A percentile compares a stretch with the other conserved stretches of the same genome.
phyloP scores from a whole-genome alignment of 2,329 filamentous ascomycete genomes.

The Clonostachys chloroleuca region DNA sequence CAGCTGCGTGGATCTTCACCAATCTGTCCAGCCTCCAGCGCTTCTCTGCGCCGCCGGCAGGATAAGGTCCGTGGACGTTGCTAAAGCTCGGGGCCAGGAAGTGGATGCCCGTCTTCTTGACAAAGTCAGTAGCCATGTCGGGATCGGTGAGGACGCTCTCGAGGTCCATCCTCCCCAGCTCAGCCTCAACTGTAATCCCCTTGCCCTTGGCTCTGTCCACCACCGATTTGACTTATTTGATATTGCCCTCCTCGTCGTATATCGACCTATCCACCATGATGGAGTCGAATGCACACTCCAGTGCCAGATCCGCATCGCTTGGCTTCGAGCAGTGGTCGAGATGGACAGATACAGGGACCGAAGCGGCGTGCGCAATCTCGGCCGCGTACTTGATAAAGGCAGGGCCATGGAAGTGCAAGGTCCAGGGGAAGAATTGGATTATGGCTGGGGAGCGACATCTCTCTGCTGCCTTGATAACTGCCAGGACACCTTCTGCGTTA shows the following conservation, averaged over 20 bases:
- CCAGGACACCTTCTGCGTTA: slow-evolving; percentile 67
- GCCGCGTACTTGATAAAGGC: slow-evolving; percentile 51
- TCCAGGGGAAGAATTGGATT: slow-evolving; percentile 66
- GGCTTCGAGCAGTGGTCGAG: slow-evolving; percentile 66
- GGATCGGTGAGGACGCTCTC: slow-evolving; percentile 56
- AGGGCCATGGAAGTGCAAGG: slow-evolving; percentile 48
- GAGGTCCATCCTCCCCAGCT: slow-evolving; percentile 31
- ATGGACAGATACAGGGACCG: slow-evolving; percentile 57
- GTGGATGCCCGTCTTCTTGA: slow-evolving; percentile 67
- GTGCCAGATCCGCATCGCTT: slow-evolving; percentile 53
- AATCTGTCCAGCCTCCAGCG: slow-evolving; percentile 43
- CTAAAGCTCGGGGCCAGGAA: too few relatives aligned
- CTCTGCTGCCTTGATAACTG: too few relatives aligned
- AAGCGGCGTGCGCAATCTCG: slow-evolving; percentile 46
- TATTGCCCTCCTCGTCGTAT: slow-evolving; percentile 65
- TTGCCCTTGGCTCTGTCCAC: too few relatives aligned
- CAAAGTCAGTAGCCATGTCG: slow-evolving; percentile 66
- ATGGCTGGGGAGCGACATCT: slow-evolving; percentile 65
- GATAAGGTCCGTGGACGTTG: slow-evolving; percentile 74
- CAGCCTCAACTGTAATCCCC: slow-evolving; percentile 64
- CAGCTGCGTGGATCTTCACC: slow-evolving; percentile 10
- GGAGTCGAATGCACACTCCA: slow-evolving; percentile 55
- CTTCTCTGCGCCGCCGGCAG: slow-evolving; percentile 57
- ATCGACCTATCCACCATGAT: slow-evolving; percentile 79
- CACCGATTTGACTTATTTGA: slow-evolving; percentile 57